Percentiles rank a stretch among this genome's conserved stretches.
Conservation (phyloP, 257 asterid genomes). For the Solanum piurae region DNA sequence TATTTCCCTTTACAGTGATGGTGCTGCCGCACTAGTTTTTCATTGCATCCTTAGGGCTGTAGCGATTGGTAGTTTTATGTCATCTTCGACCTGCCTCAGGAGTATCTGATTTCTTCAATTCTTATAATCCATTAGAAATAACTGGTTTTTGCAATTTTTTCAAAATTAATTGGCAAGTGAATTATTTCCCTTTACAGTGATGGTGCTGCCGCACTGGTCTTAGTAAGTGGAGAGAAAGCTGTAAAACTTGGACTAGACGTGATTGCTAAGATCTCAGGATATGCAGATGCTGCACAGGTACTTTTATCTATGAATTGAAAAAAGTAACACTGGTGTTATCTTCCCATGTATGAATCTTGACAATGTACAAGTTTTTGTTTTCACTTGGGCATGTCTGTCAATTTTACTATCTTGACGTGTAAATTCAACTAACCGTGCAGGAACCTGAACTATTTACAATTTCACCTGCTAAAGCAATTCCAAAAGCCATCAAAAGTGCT, state of each 20-base stretch:
- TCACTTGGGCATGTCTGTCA: background rate
- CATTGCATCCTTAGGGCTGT: background rate
- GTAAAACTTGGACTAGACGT: conserved; percentile 73
- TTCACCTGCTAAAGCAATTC: conserved; percentile 89
- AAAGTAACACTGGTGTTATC: background rate
- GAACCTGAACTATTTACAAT: conserved; percentile 96
- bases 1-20: conserved; percentile 56
- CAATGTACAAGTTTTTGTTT: background rate
- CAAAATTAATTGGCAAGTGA: conserved; percentile 1
- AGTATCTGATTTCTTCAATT: background rate
- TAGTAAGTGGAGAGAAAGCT: conserved; percentile 89
- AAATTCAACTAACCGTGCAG: conserved; percentile 24
- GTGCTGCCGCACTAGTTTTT: conserved; percentile 71
- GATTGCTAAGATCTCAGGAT: conserved; percentile 80
- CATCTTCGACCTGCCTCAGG: background rate
- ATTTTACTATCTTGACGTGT: background rate
- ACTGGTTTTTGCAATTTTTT: background rate
- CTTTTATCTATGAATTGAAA: background rate
- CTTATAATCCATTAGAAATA: background rate
- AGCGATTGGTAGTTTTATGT: background rate
- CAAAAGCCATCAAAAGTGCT: conserved; percentile 84
- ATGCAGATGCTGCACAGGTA: conserved; percentile 99
- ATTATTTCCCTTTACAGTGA: conserved; percentile 46
- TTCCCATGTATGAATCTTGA: background rate
- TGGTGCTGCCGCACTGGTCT: conserved; percentile 95